Percentiles rank a stretch among this genome's conserved stretches.
These are phyloP conservation scores for Curvularia verruculosa DNA, from an alignment of 2,329 filamentous ascomycete species.

Conservation along the genomic window DNA sequence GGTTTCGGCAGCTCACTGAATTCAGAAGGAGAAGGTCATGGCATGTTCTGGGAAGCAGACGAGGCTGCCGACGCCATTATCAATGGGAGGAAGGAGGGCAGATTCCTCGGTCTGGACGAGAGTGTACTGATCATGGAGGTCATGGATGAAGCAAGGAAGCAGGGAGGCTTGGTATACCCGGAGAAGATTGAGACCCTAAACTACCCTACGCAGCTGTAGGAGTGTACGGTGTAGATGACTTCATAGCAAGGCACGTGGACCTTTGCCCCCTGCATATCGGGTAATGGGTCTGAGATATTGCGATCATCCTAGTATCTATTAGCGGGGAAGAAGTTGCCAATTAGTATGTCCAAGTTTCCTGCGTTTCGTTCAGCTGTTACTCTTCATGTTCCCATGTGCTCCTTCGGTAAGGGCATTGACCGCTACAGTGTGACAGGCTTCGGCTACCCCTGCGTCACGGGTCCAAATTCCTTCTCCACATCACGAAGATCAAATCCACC, in stretches of 20 bases:
- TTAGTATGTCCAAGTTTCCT: not conserved
- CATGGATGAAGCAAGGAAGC: slow-evolving; percentile 72
- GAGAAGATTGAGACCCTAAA: slow-evolving; percentile 66
- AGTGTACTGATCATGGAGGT: slow-evolving; percentile 84
- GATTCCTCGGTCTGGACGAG: slow-evolving; percentile 68
- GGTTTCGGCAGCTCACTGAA: slow-evolving; percentile 52
- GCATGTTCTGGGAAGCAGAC: slow-evolving; percentile 90
- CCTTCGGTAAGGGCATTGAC: not conserved
- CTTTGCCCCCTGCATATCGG: not conserved
- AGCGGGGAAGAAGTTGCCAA: not conserved
- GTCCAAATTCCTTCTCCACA: not conserved
- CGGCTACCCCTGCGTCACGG: not conserved
- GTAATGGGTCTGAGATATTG: not conserved
- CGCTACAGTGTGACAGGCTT: not conserved
- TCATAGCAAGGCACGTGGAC: not conserved
- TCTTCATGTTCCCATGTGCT: not conserved
- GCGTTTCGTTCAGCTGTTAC: not conserved
- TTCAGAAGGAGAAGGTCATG: slow-evolving; percentile 69
- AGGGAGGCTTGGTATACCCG: slow-evolving; percentile 67
- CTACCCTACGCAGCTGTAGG: slow-evolving; percentile 40
- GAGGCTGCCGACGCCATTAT: slow-evolving; percentile 76
- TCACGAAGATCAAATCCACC: not conserved
- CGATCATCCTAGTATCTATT: not conserved
- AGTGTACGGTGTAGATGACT: not conserved
- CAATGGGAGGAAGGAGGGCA: slow-evolving; percentile 78